Evolutionary conservation across 2,329 filamentous ascomycete genomes (phyloP).

Genomic region (Dothiorella sarmentorum): DNA sequence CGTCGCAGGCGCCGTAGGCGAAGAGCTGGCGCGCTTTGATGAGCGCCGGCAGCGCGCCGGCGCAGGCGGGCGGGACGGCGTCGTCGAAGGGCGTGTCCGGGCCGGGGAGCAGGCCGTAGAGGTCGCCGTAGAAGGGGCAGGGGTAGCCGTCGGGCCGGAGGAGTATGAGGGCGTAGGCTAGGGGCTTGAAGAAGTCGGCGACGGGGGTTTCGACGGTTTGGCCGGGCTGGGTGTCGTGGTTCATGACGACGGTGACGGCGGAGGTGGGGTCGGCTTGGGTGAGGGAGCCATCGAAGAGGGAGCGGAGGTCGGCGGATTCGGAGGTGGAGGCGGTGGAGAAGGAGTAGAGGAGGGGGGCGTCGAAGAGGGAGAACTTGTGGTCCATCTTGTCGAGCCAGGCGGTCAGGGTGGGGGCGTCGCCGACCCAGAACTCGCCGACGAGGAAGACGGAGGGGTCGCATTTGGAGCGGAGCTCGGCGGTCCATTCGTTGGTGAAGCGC

Average conservation of each 20-base stretch:
- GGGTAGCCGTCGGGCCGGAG: conserved; percentile 61
- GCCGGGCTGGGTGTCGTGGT: conserved; percentile 67
- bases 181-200: conserved; percentile 64
- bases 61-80: conserved; percentile 51
- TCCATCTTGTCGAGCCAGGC: conserved; percentile 57
- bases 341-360: conserved; percentile 66
- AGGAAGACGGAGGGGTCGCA: conserved; percentile 58
- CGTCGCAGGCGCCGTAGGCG: conserved; percentile 62
- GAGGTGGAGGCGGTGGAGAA: conserved; percentile 38
- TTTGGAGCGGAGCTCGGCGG: conserved; percentile 51
- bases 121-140: conserved; percentile 67
- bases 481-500: conserved; percentile 64
- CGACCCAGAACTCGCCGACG: conserved; percentile 68
- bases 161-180: conserved; percentile 70
- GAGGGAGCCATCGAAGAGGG: conserved; percentile 60
- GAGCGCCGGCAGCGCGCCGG: conserved; percentile 55
- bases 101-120: conserved; percentile 56
- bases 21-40: conserved; percentile 62
- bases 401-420: conserved; percentile 54
- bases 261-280: conserved; percentile 53
- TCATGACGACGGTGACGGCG: conserved; percentile 64
- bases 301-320: conserved; percentile 53
- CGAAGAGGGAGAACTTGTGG: conserved; percentile 60
- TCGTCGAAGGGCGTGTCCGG: conserved; percentile 31
- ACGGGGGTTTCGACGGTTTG: conserved; percentile 63